Base-by-base conservation (phyloP, 73 alveolate species). In the Stentor roeselii region DNA sequence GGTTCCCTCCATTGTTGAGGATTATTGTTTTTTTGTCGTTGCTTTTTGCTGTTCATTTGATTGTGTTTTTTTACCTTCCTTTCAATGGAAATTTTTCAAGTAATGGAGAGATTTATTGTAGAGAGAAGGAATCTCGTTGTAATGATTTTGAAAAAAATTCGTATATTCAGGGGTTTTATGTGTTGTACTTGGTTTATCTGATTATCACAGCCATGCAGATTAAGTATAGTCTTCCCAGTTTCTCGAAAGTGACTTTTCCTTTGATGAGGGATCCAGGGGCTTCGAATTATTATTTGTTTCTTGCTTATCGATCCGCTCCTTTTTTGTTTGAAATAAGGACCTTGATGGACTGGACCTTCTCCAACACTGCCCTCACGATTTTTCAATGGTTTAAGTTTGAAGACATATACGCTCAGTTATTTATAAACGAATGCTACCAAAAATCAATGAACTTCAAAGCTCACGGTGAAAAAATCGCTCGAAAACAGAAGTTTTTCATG, bases 331-430 rank as follows among this genome's bases (percentile, higher is more conserved):
- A 95, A 83, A 80, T 95, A 61, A 94, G 92, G 76, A 94, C 92
- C 42, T 83, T 95, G 75, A 84, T 89, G 59, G 99, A 95, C 89
- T 95, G 99, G 98, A 90, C 98, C n/a, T 83, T 93, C 60, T 89
- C 97, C 21, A 76, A 86, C 27, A 95, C 99, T 30, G 60, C 98
- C 58, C 89, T 95, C 60, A 96, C 92, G 83, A 50, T 95, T 38
- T 93, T 91, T 89, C 92, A 95, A 85, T 95, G 98, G 98, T 67
- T 95, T 35, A 94, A 89, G 75, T 76, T 95, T 50, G 99, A 94
- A 88, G 97, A 93, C 84, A 91, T 94, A 11, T 88, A 91, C 42
- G 89, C 95, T n/a, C 82, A 89, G 78, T 82, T 95, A 11, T 95
- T 82, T 82, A 82, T 95, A 42, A 92, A 92, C 39, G 92, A 95